These are phyloP conservation scores for Dissophora globulifera DNA, from an alignment of 192 early-diverging fungal species.

Conservation along the genomic window DNA sequence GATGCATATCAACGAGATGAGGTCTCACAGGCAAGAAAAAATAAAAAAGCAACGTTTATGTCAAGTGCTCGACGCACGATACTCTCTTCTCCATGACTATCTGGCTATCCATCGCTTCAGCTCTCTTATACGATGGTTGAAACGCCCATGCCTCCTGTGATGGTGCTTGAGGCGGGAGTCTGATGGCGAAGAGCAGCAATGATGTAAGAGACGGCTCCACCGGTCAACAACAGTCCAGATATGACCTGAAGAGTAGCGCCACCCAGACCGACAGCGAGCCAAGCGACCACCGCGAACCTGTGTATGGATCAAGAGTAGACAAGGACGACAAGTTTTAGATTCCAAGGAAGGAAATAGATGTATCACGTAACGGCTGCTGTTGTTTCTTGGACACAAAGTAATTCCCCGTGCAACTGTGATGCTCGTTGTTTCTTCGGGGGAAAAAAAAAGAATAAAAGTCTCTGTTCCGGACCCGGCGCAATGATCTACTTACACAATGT, in stretches of 20 bases:
- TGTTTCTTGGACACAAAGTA: too few species aligned
- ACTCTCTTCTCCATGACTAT: too few species aligned
- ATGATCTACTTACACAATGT: conserved; percentile 60
- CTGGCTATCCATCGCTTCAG: too few species aligned
- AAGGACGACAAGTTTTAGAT: neutral
- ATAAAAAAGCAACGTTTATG: neutral
- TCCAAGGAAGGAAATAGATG: too few species aligned
- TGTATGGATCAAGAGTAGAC: neutral
- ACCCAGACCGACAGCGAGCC: conserved; percentile 51
- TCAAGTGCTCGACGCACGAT: too few species aligned
- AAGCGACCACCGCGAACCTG: conserved; percentile 63
- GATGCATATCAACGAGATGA: too few species aligned
- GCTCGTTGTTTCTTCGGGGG: neutral
- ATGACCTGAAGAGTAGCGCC: conserved; percentile 20
- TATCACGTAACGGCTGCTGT: too few species aligned
- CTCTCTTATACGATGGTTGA: conserved; percentile 57
- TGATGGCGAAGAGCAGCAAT: conserved; percentile 60
- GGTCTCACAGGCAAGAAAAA: too few species aligned
- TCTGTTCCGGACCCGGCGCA: too few species aligned
- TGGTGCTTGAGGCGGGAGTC: conserved; percentile 57
- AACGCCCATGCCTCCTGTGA: conserved; percentile 61
- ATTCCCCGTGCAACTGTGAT: neutral
- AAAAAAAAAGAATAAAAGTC: neutral
- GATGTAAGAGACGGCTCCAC: conserved; percentile 50
- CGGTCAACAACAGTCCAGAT: conserved; percentile 50